Percentiles rank a stretch among this genome's conserved stretches.
phyloP scores from a whole-genome alignment of 2,329 filamentous ascomycete genomes.

The Apiospora malaysiana region DNA sequence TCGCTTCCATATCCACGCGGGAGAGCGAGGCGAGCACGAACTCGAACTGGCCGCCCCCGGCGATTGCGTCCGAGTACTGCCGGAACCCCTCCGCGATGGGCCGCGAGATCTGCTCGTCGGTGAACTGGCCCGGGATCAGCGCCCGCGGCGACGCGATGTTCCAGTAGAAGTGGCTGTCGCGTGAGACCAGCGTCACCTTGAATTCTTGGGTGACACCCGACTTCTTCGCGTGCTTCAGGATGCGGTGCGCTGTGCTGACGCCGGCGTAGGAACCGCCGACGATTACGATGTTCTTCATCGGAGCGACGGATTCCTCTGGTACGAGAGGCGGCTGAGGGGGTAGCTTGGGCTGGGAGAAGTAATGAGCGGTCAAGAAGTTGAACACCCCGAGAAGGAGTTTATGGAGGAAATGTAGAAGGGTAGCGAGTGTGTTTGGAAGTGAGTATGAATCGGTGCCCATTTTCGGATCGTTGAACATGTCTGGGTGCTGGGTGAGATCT shows the following conservation, averaged over 20 bases:
- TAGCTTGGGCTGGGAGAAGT: background rate
- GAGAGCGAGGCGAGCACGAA: constrained; percentile 57
- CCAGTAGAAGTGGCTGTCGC: constrained; percentile 57
- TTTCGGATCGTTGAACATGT: too few species aligned
- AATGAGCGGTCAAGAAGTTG: background rate
- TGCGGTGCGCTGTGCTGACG: constrained; percentile 37
- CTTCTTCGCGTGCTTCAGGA: constrained; percentile 34
- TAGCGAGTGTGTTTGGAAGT: too few species aligned
- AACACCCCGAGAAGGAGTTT: background rate
- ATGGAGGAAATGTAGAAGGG: too few species aligned
- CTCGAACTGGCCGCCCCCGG: constrained; percentile 56
- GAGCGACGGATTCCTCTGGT: background rate
- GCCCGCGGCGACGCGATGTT: constrained; percentile 54
- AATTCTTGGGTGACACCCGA: constrained; percentile 46
- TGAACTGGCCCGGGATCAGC: constrained; percentile 52
- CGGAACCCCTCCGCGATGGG: constrained; percentile 54
- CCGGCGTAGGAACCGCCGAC: constrained; percentile 40
- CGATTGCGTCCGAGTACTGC: constrained; percentile 35
- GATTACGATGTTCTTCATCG: constrained; percentile 38
- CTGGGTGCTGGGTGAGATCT: too few species aligned
- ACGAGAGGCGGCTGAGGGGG: too few species aligned
- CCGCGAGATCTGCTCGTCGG: constrained; percentile 48
- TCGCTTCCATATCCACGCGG: constrained; percentile 47
- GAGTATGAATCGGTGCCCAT: too few species aligned
- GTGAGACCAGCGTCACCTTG: constrained; percentile 52